Conservation (phyloP, 768 basidiomycete species). For the Xerocomus potaroensis region DNA sequence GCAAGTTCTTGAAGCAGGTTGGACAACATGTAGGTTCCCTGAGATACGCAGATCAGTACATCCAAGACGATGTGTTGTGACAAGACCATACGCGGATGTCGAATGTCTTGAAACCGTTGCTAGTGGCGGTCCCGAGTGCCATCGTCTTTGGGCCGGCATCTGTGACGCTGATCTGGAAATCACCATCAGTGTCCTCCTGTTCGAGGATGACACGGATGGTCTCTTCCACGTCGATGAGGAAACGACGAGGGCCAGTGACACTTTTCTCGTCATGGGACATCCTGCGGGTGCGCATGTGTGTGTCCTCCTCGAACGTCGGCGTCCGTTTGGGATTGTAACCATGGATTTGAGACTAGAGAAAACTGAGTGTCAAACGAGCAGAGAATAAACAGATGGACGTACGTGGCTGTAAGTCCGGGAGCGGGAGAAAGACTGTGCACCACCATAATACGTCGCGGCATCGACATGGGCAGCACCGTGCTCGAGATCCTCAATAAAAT, state of each 20-base stretch:
- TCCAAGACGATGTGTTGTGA: neutral
- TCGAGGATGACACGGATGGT: slow-evolving; percentile 94
- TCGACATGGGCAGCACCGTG: slow-evolving; percentile 54
- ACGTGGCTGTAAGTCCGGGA: slow-evolving; percentile 88
- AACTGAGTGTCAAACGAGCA: slow-evolving; percentile 16
- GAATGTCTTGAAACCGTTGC: slow-evolving; percentile 97
- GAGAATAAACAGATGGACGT: slow-evolving; percentile 24
- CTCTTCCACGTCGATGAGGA: slow-evolving; percentile 96
- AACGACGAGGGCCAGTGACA: slow-evolving; percentile 74
- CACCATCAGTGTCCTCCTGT: slow-evolving; percentile 96
- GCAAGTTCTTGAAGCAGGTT: slow-evolving; percentile 99
- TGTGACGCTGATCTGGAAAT: slow-evolving; percentile 94
- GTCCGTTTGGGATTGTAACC: slow-evolving; percentile 67
- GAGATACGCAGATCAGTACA: slow-evolving; percentile 13
- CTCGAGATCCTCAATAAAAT: slow-evolving; percentile 61
- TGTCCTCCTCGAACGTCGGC: slow-evolving; percentile 75
- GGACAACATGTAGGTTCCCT: slow-evolving; percentile 99
- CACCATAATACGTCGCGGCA: slow-evolving; percentile 79
- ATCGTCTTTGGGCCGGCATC: slow-evolving; percentile 97
- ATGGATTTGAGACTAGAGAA: slow-evolving; percentile 59
- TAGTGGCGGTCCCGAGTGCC: slow-evolving; percentile 92
- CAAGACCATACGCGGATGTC: slow-evolving; percentile 73
- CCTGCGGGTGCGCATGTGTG: slow-evolving; percentile 66
- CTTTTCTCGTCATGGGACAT: slow-evolving; percentile 94
- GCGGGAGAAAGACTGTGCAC: slow-evolving; percentile 72